Evolutionary conservation across 192 early-diverging fungal species (phyloP), one percentile per base, ranked within the genome.

Genomic region (Irineochytrium annulatum): DNA sequence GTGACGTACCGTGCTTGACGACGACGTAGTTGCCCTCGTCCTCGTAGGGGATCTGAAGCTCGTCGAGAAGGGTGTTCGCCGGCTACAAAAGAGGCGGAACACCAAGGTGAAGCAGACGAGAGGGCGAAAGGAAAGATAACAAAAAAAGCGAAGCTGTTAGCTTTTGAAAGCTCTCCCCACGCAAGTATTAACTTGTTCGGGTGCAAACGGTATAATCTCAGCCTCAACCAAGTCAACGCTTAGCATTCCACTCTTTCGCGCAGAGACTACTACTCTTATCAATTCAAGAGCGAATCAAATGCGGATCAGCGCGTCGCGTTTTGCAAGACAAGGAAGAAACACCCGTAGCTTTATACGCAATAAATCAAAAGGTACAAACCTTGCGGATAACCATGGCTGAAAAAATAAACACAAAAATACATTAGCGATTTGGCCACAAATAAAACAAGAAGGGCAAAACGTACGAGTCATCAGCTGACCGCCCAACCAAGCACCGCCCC

Each of bases 1-100:
- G 54, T 19, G 2, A 20, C 57, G 8, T 43, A 58, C 57, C 60
- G 51, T 62, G 60, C 75, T 84, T 81, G 52, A 88, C 76, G 22
- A 88, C 84, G 22, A 88, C 86, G 59, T 81, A 88, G 71, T 86
- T 73, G 41, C 82, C 86, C 52, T 84, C 75, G 74, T 88, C 86
- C 24, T 88, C 86, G 63, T 78, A 88, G 43, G 82, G 79, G 19
- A 88, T 74, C 45, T 72, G 75, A 29, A 88, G 65, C 54, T 88
- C 86, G 52, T 77, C 73, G 26, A 88, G 60, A 63, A 88, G 71
- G 43, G 77, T 60, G 51, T 88, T 66, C 27, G 83, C 83, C 24
- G 86, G 86, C 73, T 88, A 49, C 17, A 49, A 24, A 8, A 49
- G 26, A 49, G 26, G 5, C 11, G 22, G 8, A 8, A 14, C 46